These are phyloP conservation scores for Suillus ampliporus DNA, from an alignment of 768 basidiomycete species.

Conservation along the genomic window DNA sequence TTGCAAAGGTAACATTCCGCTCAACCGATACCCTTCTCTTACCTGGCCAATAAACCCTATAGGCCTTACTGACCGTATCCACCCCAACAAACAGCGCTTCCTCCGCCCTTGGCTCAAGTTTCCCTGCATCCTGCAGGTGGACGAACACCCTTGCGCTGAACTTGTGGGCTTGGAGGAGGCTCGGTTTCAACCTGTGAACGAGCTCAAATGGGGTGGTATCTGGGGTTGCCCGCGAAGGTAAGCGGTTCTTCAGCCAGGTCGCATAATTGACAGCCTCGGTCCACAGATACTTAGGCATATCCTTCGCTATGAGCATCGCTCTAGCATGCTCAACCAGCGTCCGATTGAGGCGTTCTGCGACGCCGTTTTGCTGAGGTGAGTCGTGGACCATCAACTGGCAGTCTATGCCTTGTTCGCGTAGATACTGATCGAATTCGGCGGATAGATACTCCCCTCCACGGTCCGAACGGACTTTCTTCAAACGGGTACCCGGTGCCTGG, in stretches of 20 bases:
- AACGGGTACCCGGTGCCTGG: rapidly evolving
- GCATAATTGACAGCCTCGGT: slow-evolving; percentile 30
- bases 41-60: slow-evolving; percentile 39
- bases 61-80: slow-evolving; percentile 38
- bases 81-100: slow-evolving; percentile 41
- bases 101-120: slow-evolving; percentile 30
- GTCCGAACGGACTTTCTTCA: slow-evolving; percentile 18
- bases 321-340: slow-evolving; percentile 32
- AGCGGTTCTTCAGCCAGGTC: slow-evolving; percentile 43
- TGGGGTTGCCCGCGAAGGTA: slow-evolving; percentile 29
- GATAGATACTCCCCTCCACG: slow-evolving; percentile 36
- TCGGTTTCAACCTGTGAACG: slow-evolving; percentile 5
- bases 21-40: slow-evolving; percentile 41
- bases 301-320: slow-evolving; percentile 26
- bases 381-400: slow-evolving; percentile 40
- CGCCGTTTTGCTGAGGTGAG: slow-evolving; percentile 38
- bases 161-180: background rate
- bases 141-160: slow-evolving; percentile 17
- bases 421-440: slow-evolving; percentile 23
- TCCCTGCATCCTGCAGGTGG: slow-evolving; percentile 21
- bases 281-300: slow-evolving; percentile 27
- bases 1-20: slow-evolving; percentile 30
- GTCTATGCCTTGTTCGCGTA: slow-evolving; percentile 28
- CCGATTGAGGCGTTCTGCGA: slow-evolving; percentile 33
- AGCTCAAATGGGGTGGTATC: slow-evolving; percentile 25